Base-by-base conservation (phyloP, 2,329 filamentous ascomycete species). In the Dothistroma septosporum region DNA sequence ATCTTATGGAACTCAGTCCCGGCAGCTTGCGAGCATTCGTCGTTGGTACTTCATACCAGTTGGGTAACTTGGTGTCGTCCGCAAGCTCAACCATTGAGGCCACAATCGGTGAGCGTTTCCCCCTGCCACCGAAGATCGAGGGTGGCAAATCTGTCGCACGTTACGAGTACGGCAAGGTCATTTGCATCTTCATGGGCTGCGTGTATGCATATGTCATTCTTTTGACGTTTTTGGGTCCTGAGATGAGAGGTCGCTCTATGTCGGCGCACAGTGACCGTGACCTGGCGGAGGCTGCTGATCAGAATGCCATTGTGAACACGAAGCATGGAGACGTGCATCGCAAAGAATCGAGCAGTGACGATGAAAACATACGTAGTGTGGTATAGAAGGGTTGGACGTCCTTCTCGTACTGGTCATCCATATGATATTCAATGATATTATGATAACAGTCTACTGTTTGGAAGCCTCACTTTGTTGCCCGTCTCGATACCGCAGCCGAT, bases 1-100 rank as follows among this genome's bases (percentile, higher is more conserved):
- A 92, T 67, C 78, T 92, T 4, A 91, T 90, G 83, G 89, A 92
- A 71, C 78, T 92, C 9, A 87, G 85, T 0, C 89, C 89, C 0
- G 87, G 86, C 0, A 83, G 84, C 0, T 88, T 92, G 78, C 81
- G 89, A 4, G 90, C 89, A 0, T 90, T 90, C 66, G 86, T 90
- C 58, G 86, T 90, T 24, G 89, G 89, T 56, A 88, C 88, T 0
- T 80, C 83, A 2, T 91, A 92, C 76, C 88, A 93, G 75, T 82
- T 92, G 1, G 90, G 90, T 54, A 93, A 92, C 72, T 83, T 93
- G 19, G 85, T 85, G 9, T 76, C 76, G 0, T 76, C 73, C 7
- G 76, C 77, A 6, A 75, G 73, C 14, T 75, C 76, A 5, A 79
- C 77, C 2, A 79, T 79, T 59, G 73, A 79, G 57, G 72, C 75